Evolutionary conservation across 1,284 basidiomycete genomes (phyloP), one percentile per base, ranked within the genome.

Genomic region (Heterobasidion occidentale): DNA sequence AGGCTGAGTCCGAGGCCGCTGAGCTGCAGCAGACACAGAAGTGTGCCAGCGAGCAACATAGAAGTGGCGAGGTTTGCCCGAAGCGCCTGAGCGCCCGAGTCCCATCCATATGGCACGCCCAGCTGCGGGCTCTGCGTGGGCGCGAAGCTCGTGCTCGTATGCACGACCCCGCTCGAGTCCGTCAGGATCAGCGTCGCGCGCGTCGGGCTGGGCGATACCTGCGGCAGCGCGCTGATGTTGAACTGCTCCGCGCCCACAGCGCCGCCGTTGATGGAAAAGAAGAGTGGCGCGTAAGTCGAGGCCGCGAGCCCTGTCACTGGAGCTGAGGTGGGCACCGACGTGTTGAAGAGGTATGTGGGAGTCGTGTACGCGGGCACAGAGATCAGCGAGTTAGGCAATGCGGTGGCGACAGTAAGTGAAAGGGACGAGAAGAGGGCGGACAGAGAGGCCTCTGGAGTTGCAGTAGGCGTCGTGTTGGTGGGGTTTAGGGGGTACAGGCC

Each of bases 331-430:
- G 76, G 62, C 50, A 86, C 69, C 5, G 89, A 85, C 0, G 86
- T 79, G 62, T 88, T 88, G 69, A 92, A 88, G 9, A 77, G 68
- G 67, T 92, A 94, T 0, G 80, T 59, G 0, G 87, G 84, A 0
- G 84, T 84, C 3, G 81, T 77, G 60, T 78, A 81, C 1, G 81
- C 76, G 0, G 88, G 88, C 6, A 87, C 84, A 0, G 85, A 65
- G 48, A 94, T 72, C 6, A 88, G 71, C 59, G 76, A 84, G 70
- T 94, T 94, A 1, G 92, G 92, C 0, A 94, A 73, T 4, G 78
- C 83, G 0, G 91, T 92, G 15, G 75, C 67, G 52, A 91, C 69
- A 0, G 85, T 86, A 1, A 83, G 81, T 5, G 88, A 86, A 45
- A 76, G 72, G 9, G 80, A 79, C 2, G 84, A 81, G 52, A 90